Evolutionary conservation across 2,329 filamentous ascomycete species (phyloP).

Genomic region (Microascus cirrosus): DNA sequence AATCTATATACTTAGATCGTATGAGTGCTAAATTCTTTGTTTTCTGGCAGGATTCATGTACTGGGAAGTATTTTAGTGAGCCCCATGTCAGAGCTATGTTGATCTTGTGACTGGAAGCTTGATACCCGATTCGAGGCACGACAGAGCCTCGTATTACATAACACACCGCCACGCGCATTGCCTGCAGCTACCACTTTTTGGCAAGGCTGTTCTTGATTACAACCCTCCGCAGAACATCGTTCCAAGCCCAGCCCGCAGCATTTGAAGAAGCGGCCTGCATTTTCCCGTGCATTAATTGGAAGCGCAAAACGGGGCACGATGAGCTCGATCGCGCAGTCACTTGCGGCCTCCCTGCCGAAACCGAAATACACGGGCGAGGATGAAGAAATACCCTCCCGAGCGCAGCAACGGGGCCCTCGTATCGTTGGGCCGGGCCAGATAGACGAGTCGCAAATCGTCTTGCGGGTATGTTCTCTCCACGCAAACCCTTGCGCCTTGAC

Average conservation of each 20-base stretch:
- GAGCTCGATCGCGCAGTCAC: conserved; percentile 51
- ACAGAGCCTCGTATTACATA: not conserved
- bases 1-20: not conserved
- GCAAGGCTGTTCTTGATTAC: not conserved
- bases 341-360: conserved; percentile 73
- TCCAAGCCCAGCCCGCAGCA: not conserved
- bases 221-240: not conserved
- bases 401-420: conserved; percentile 68
- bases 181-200: not conserved
- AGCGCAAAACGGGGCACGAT: not conserved
- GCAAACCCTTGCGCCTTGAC: not conserved
- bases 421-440: conserved; percentile 71
- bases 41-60: no score
- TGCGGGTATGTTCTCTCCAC: conserved; percentile 44
- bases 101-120: no score
- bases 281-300: not conserved
- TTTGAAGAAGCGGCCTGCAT: not conserved
- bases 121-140: no score
- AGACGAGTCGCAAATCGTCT: conserved; percentile 74
- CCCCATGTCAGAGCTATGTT: no score
- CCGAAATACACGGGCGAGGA: conserved; percentile 86
- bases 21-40: not conserved
- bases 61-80: no score
- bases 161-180: not conserved
- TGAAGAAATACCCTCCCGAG: conserved; percentile 63